Evolutionary conservation across 495 filamentous ascomycete genomes (phyloP), one percentile per base, ranked within the genome.

Genomic region (Neurospora sp.): DNA sequence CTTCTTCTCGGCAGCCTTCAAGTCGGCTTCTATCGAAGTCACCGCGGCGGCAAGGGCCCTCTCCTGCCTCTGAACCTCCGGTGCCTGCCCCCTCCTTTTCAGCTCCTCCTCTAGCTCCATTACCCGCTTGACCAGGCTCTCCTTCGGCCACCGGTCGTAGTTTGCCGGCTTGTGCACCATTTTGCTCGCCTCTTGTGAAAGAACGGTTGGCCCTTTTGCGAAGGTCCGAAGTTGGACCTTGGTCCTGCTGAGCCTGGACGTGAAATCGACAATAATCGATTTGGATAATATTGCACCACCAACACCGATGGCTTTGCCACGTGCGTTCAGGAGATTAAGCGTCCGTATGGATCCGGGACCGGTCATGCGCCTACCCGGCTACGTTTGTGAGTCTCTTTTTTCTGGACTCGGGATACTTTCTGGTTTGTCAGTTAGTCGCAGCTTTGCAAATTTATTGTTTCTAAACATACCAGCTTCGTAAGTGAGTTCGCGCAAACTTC

Each of bases 81-180:
- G 46, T 35, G 37, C 53, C 53, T 27, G 48, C 4, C 35, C 42
- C 38, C 69, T 74, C n/a, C 48, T 27, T 39, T 69, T 70, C 41
- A 92, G 81, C 75, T 90, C 83, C 68, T 81, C 79, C 78, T 96
- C 93, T 16, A 96, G 84, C 53, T 86, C 80, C 11, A 82, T 84
- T 40, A 96, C 88, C 3, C 91, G 86, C 72, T 87, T 78, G 73
- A 96, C 86, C 27, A 96, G 84, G 69, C 84, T 87, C 20, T 88
- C 84, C 70, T 88, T 88, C 22, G 86, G 89, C 92, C 92, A 95
- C 44, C 82, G 82, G 16, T 73, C 72, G 74, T 85, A 85, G 41
- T 77, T 70, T 10, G 42, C 73, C 38, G 76, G 44, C 12, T 76
- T 72, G 5, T 5, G 5, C 35, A 75, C 78, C 78, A 81, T 82